Conservation (phyloP, 192 early-diverging fungal genomes). For the Mycoemilia scoparia region DNA sequence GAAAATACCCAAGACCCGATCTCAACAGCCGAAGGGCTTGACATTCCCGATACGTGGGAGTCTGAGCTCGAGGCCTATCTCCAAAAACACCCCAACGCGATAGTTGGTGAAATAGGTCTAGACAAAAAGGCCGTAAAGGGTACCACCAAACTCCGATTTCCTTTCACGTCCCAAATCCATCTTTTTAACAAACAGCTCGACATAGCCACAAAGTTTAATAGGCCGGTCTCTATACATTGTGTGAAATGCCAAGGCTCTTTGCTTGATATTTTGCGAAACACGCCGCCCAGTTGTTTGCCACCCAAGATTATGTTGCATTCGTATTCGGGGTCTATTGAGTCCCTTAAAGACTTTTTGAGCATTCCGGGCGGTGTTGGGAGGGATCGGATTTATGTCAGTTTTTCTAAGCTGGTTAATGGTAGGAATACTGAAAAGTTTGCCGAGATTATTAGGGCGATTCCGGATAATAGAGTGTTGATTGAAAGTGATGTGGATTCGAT, state of each 20-base stretch:
- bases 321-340: constrained; percentile 61
- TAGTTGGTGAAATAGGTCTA: constrained; percentile 27
- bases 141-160: constrained; percentile 6
- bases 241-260: constrained; percentile 56
- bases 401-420: constrained; percentile 60
- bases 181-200: constrained; percentile 48
- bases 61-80: constrained; percentile 10
- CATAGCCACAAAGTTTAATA: constrained; percentile 41
- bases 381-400: constrained; percentile 51
- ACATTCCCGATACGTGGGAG: constrained; percentile 12
- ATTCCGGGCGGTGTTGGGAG: constrained; percentile 13
- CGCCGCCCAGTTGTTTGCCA: constrained; percentile 21
- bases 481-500: constrained; percentile 65
- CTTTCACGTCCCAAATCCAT: constrained; percentile 15
- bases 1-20: no score
- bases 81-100: constrained; percentile 6
- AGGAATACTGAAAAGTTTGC: constrained; percentile 19
- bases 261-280: constrained; percentile 14
- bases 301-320: constrained; percentile 73
- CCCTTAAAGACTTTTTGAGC: constrained; percentile 31
- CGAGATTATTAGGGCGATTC: constrained; percentile 48
- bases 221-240: constrained; percentile 56
- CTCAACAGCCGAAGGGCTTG: constrained; percentile 5
- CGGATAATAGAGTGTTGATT: constrained; percentile 57
- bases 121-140: constrained; percentile 22